Evolutionary conservation across 345 rosid genomes (phyloP).

Genomic region (Euphorbia lathyris): DNA sequence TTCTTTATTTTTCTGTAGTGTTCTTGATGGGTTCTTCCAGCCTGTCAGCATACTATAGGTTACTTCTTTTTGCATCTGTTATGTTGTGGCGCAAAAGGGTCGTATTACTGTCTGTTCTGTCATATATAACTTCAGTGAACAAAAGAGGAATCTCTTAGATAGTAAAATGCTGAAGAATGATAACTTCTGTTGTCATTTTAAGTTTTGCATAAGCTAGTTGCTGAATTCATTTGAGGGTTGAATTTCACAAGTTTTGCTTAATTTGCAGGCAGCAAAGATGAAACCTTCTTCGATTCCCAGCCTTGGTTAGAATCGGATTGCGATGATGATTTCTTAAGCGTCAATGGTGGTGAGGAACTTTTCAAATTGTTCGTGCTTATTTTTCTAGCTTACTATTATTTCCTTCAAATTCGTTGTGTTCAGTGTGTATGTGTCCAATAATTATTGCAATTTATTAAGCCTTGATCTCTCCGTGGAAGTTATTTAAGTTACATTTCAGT

Average conservation of each 20-base stretch:
- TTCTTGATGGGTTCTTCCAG: neutral
- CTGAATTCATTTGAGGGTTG: neutral
- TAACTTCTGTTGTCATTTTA: neutral
- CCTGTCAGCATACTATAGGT: neutral
- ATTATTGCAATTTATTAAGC: neutral
- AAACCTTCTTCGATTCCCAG: constrained; percentile 74
- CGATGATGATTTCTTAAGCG: constrained; percentile 91
- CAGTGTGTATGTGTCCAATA: neutral
- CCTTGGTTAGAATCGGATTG: constrained; percentile 81
- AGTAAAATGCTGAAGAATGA: neutral
- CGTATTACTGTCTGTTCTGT: neutral
- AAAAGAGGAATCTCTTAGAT: neutral
- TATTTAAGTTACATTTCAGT: neutral
- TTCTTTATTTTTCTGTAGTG: neutral
- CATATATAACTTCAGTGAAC: neutral
- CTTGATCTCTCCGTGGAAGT: neutral
- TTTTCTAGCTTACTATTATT: neutral
- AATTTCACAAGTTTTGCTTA: neutral
- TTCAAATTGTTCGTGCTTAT: neutral
- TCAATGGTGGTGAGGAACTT: constrained; percentile 72
- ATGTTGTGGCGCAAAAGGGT: neutral
- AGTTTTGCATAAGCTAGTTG: neutral
- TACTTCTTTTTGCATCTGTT: neutral
- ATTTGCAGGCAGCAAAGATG: constrained; percentile 78
- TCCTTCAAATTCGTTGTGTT: neutral